Conservation (phyloP, 2,329 filamentous ascomycete species). For the Mollisiaceae sp. region DNA sequence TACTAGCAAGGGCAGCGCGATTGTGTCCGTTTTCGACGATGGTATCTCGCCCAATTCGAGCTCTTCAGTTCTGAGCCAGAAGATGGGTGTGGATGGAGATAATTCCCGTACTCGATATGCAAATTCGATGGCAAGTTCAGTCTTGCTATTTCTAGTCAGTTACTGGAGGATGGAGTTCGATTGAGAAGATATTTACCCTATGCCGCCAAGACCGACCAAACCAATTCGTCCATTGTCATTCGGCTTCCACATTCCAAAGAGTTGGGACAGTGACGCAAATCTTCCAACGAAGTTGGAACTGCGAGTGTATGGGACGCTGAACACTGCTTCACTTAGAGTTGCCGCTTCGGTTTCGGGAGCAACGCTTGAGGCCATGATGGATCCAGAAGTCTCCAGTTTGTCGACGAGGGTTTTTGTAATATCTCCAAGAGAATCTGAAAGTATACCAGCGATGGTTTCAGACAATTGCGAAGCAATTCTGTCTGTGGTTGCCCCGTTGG, state of each 20-base stretch:
- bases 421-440: background rate
- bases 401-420: slow-evolving; percentile 8
- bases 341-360: slow-evolving; percentile 10
- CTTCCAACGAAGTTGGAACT: slow-evolving; percentile 36
- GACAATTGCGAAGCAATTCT: slow-evolving; percentile 1
- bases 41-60: background rate
- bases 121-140: slow-evolving; percentile 35
- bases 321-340: slow-evolving; percentile 18
- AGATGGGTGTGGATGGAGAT: slow-evolving; percentile 33
- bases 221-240: slow-evolving; percentile 30
- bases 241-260: slow-evolving; percentile 37
- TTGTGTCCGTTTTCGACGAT: slow-evolving; percentile 11
- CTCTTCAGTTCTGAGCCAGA: slow-evolving; percentile 34
- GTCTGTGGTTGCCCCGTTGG: background rate
- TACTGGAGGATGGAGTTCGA: background rate
- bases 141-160: slow-evolving; percentile 32
- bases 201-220: slow-evolving; percentile 37
- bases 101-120: slow-evolving; percentile 32
- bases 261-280: slow-evolving; percentile 25
- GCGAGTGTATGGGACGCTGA: slow-evolving; percentile 30
- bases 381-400: slow-evolving; percentile 12
- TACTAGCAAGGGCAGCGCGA: slow-evolving; percentile 27
- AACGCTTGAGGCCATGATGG: background rate
- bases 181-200: slow-evolving; percentile 28
- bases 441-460: slow-evolving; percentile 7